Conservation (phyloP, 371 early-diverging fungal species). For the Lichtheimia ornata region DNA sequence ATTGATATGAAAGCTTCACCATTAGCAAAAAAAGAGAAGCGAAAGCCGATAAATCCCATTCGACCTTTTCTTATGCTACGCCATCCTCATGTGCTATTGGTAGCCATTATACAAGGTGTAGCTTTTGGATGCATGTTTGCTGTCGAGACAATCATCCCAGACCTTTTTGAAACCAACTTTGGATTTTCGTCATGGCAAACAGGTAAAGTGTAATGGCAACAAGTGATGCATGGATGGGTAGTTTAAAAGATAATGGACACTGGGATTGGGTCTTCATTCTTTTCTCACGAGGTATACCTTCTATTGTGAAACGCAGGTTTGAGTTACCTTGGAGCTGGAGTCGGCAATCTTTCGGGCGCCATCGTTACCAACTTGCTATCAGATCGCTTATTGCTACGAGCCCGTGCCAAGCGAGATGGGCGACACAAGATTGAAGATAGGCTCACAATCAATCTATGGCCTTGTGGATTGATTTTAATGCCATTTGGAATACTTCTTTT, state of each 20-base stretch:
- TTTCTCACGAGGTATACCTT: not conserved
- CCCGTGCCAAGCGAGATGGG: constrained; percentile 25
- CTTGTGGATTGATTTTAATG: constrained; percentile 36
- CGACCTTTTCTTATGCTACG: constrained; percentile 38
- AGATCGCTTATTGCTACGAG: constrained; percentile 27
- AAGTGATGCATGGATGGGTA: not conserved
- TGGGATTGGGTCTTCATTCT: not conserved
- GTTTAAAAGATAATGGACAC: too few relatives aligned
- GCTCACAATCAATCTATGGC: constrained; percentile 28
- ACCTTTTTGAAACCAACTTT: constrained; percentile 29
- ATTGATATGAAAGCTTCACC: not conserved
- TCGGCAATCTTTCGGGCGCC: constrained; percentile 45
- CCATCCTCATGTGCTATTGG: constrained; percentile 49
- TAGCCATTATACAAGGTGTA: constrained; percentile 47
- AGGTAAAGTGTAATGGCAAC: constrained; percentile 12
- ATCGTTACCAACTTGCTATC: constrained; percentile 22
- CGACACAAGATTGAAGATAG: constrained; percentile 27
- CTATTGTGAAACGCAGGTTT: constrained; percentile 15
- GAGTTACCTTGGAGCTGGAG: constrained; percentile 48
- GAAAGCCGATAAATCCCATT: constrained; percentile 29
- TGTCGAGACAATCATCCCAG: constrained; percentile 44
- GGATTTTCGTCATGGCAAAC: constrained; percentile 42
- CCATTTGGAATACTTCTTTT: constrained; percentile 48
- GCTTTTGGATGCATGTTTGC: constrained; percentile 57
- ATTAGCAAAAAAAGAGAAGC: not conserved